Conservation (phyloP, 2,329 filamentous ascomycete genomes). For the Sporothrix humicola region DNA sequence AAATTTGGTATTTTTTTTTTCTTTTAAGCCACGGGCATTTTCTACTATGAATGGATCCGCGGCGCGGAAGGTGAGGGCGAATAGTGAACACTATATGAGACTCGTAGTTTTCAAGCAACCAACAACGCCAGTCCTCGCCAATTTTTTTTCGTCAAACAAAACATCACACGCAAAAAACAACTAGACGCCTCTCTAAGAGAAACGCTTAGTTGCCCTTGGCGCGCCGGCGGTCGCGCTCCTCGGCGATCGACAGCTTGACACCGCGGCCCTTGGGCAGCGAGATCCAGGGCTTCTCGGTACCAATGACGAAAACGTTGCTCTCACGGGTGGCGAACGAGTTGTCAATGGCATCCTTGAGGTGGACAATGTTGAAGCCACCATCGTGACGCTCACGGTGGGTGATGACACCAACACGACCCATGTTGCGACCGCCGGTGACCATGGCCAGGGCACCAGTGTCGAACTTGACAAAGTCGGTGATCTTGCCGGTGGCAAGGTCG, state of each 20-base stretch:
- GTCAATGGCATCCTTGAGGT: constrained; percentile 99
- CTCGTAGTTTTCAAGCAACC: constrained; percentile 14
- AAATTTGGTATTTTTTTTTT: constrained; percentile 32
- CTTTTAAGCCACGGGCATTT: constrained; percentile 19
- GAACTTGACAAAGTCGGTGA: constrained; percentile 97
- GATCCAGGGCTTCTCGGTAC: constrained; percentile 98
- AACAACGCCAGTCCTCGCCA: constrained; percentile 33
- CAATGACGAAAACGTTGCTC: constrained; percentile 99
- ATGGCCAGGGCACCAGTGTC: constrained; percentile 98
- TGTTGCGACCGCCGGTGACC: constrained; percentile 99
- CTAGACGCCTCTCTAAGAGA: neutral
- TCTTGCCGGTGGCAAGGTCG: constrained; percentile 95
- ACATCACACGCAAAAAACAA: neutral
- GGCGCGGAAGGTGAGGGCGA: neutral
- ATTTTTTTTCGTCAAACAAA: constrained; percentile 5
- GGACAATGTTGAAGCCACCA: constrained; percentile 99
- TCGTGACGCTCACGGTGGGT: constrained; percentile 99
- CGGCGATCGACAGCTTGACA: constrained; percentile 99
- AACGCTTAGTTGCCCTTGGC: constrained; percentile 59
- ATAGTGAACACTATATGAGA: too few relatives aligned
- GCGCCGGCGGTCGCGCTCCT: constrained; percentile 98
- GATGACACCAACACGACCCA: constrained; percentile 99
- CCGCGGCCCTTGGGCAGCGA: constrained; percentile 99
- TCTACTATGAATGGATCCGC: neutral
- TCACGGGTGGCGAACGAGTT: constrained; percentile 99